Evolutionary conservation across 73 alveolate genomes (phyloP).

Genomic region (Breviolum minutum): DNA sequence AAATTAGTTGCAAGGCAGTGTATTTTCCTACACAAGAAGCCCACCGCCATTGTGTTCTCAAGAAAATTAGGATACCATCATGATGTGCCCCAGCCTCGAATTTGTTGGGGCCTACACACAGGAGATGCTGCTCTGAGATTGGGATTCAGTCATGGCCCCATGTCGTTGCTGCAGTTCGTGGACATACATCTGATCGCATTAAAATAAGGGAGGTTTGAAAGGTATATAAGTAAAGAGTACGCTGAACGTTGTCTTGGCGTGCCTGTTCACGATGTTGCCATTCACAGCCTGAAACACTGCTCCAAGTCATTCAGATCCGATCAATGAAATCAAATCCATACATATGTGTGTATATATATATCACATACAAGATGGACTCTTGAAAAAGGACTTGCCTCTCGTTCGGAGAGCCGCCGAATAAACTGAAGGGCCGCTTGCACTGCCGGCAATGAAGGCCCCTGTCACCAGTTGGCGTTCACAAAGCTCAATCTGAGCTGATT

Average conservation of each 20-base stretch:
- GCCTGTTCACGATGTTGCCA: slow-evolving; percentile 83
- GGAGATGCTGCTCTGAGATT: neutral
- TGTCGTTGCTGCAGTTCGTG: too few species aligned
- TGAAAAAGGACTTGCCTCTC: slow-evolving; percentile 23
- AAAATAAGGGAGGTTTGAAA: too few species aligned
- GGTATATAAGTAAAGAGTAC: too few species aligned
- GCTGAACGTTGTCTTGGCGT: neutral
- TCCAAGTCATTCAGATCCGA: neutral
- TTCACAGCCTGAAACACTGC: slow-evolving; percentile 30
- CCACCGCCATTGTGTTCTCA: too few species aligned
- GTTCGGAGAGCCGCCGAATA: slow-evolving; percentile 58
- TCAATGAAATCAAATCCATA: neutral
- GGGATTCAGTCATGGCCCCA: too few species aligned
- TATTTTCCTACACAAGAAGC: too few species aligned
- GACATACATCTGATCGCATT: too few species aligned
- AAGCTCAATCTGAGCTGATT: neutral
- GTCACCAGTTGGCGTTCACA: neutral
- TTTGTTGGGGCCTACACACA: slow-evolving; percentile 5
- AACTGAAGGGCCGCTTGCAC: slow-evolving; percentile 89
- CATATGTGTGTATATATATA: too few species aligned
- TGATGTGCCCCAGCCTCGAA: neutral
- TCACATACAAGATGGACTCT: neutral
- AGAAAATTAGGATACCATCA: too few species aligned
- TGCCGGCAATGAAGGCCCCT: slow-evolving; percentile 94
- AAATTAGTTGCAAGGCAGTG: neutral